These are phyloP conservation scores for Eurotiales sp. DNA, from an alignment of 2,329 filamentous ascomycete genomes.

Conservation along the genomic window DNA sequence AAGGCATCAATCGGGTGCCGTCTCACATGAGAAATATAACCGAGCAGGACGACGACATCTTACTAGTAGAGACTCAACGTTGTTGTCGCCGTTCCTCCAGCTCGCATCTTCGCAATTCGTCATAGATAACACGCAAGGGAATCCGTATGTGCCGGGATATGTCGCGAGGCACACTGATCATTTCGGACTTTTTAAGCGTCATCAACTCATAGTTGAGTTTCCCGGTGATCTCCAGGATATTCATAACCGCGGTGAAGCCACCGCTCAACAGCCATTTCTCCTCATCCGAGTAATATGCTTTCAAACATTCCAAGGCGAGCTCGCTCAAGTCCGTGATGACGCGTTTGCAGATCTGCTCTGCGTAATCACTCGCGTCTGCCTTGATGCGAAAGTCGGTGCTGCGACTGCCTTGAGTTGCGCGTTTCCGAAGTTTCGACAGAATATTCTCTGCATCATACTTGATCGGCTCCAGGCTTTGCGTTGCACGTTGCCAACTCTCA, in stretches of 20 bases:
- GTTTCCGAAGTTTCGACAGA: neutral
- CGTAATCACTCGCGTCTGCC: constrained; percentile 13
- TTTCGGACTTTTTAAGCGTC: neutral
- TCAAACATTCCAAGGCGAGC: constrained; percentile 19
- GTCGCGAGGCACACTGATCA: neutral
- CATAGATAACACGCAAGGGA: neutral
- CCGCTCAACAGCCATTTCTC: constrained; percentile 13
- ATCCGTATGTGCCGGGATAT: neutral
- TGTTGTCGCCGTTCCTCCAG: neutral
- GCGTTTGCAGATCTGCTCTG: constrained; percentile 20
- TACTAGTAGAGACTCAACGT: neutral
- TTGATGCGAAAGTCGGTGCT: constrained; percentile 1
- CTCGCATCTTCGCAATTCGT: neutral
- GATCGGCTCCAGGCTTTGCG: constrained; percentile 1
- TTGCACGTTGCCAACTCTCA: neutral
- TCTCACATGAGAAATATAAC: no score
- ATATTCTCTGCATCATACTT: constrained; percentile 2
- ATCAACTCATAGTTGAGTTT: constrained; percentile 10
- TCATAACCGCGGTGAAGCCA: constrained; percentile 18
- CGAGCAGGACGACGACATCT: no score
- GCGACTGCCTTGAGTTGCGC: neutral
- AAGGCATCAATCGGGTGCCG: no score
- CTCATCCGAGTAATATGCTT: constrained; percentile 17
- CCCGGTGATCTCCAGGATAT: constrained; percentile 18
- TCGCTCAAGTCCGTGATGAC: constrained; percentile 19